Base-by-base conservation (phyloP, 2,329 filamentous ascomycete genomes). In the Orbilia quercus region DNA sequence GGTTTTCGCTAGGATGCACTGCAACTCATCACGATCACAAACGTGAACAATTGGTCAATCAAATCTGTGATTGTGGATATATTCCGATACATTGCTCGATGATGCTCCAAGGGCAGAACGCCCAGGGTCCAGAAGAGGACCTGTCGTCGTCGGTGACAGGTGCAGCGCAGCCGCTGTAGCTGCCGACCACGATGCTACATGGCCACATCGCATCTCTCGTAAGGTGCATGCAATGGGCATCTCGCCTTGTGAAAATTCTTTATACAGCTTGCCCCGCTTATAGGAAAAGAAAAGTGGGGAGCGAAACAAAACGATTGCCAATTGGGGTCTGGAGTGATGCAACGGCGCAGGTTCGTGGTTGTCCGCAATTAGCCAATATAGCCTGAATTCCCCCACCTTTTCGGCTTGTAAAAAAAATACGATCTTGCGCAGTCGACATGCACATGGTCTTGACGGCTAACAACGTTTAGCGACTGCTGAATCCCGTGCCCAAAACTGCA, bases 341-440 rank as follows among this genome's bases (percentile, higher is more conserved):
- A 73, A 64, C 60, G 60, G 60, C 60, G 58, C 66, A 64, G 42
- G 48, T 63, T 48, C 28, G 54, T 36, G 40, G 47, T 42, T 34
- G 67, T 59, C 66, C 59, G 59, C 59, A 73, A 73, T 73, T 73
- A 66, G 51, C 69, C 69, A 66, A 60, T 73, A 59, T 62, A 73
- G 69, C 69, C 69, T 73, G 60, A 73, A 73, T 38, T 73, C 69
- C 69, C 69, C 69, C 60, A 72, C 67, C 69, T 66, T 73, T 72
- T 48, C 40, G 60, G 53, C 54, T 73, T 58, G 58, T 40, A 38
- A 66, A 66, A 72, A 73, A 66, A 72, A 73, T 59, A 65, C 59
- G 53, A 71, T 64, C 58, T 38, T 23, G 64, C 47, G 47, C 38
- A 51, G 16, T n/a, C n/a, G n/a, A n/a, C 64, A 55, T 40, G 54